These are phyloP conservation scores for Blakeslea trispora DNA, from an alignment of 371 early-diverging fungal species.

Conservation along the genomic window DNA sequence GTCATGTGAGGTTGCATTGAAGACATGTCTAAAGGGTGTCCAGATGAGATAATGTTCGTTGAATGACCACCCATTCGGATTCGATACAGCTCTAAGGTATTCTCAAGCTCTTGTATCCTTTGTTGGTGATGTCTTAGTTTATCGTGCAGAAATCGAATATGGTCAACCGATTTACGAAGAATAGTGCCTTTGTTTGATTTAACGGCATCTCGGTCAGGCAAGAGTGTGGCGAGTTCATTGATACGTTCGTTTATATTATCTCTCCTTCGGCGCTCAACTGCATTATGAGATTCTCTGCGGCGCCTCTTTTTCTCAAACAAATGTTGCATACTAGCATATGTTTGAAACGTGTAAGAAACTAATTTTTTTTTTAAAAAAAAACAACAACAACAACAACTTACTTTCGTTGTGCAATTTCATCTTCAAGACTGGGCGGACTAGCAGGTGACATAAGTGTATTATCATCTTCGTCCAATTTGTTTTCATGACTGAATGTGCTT, in stretches of 20 bases:
- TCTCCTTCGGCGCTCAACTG: conserved; percentile 88
- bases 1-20: conserved; percentile 30
- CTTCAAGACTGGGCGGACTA: conserved; percentile 35
- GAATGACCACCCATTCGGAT: conserved; percentile 16
- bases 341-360: not conserved
- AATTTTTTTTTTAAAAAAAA: not conserved
- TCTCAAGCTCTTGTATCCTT: conserved; percentile 72
- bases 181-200: conserved; percentile 83
- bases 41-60: conserved; percentile 20
- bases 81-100: conserved; percentile 33
- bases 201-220: conserved; percentile 52
- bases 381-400: conserved; percentile 20
- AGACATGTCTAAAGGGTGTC: conserved; percentile 35
- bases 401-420: conserved; percentile 45
- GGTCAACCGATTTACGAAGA: conserved; percentile 85
- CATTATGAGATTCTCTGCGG: conserved; percentile 41
- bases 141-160: conserved; percentile 72
- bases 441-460: conserved; percentile 26
- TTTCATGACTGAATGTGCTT: not conserved
- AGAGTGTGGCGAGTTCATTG: conserved; percentile 48
- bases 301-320: conserved; percentile 39
- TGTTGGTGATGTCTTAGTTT: conserved; percentile 54
- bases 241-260: conserved; percentile 97
- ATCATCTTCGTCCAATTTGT: conserved; percentile 7
- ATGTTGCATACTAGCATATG: conserved; percentile 35